Conservation (phyloP, 805 yeast genomes). For the Yarrowia sp. region DNA sequence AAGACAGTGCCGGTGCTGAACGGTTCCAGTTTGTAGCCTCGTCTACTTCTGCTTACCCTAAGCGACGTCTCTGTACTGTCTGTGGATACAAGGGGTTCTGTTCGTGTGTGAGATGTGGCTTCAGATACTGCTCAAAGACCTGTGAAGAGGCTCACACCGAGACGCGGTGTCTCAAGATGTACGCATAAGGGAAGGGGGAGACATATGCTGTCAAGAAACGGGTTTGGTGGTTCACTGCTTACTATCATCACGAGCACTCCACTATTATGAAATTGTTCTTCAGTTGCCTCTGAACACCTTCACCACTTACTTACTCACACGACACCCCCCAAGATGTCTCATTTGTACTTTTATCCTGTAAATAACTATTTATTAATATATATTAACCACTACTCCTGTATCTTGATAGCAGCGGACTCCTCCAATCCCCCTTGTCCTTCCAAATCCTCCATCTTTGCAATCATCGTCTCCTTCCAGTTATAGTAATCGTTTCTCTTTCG, state of each 20-base stretch:
- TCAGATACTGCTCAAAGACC: slow-evolving; percentile 49
- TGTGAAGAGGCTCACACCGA: slow-evolving; percentile 52
- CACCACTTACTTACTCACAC: too few species aligned
- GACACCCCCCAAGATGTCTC: too few species aligned
- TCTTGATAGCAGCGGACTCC: not conserved
- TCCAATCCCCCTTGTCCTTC: slow-evolving; percentile 6
- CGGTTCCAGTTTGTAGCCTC: slow-evolving; percentile 48
- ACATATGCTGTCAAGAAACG: too few species aligned
- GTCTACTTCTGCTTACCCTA: slow-evolving; percentile 51
- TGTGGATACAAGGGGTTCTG: slow-evolving; percentile 53
- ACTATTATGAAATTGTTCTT: too few species aligned
- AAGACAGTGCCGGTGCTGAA: slow-evolving; percentile 50
- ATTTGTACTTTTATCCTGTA: too few species aligned
- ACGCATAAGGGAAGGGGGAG: slow-evolving; percentile 42
- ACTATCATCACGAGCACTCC: too few species aligned
- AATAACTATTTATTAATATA: slow-evolving; percentile 1
- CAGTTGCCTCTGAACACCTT: too few species aligned
- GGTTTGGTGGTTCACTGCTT: too few species aligned
- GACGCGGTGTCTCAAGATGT: slow-evolving; percentile 50
- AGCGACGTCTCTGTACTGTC: slow-evolving; percentile 50
- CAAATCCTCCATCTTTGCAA: not conserved
- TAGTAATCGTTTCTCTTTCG: slow-evolving; percentile 41
- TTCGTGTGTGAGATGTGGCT: slow-evolving; percentile 52
- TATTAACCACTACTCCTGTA: not conserved
- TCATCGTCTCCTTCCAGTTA: slow-evolving; percentile 41